Percentiles rank a stretch among this genome's conserved stretches.
These are phyloP conservation scores for Rhodotorula sp. DNA, from an alignment of 1,284 basidiomycete species.

Conservation along the genomic window DNA sequence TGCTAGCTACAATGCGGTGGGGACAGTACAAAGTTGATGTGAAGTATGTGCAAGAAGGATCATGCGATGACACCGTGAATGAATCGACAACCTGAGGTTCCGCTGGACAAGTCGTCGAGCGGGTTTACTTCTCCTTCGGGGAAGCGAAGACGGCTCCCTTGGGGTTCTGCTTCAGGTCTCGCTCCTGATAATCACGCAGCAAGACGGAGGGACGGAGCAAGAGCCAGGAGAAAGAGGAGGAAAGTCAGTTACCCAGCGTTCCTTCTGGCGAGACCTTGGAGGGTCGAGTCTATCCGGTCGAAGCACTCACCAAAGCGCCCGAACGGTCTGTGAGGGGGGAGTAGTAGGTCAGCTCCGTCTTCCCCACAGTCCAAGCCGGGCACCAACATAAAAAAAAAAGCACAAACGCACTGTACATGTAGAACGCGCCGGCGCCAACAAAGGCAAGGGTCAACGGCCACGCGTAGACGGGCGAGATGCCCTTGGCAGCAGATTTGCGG, in stretches of 20 bases:
- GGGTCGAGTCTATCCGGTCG: not conserved
- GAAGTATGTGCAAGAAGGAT: not conserved
- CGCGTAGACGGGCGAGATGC: not conserved
- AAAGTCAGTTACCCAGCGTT: not conserved
- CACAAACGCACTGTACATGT: not conserved
- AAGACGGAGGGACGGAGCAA: not conserved
- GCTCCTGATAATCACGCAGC: not conserved
- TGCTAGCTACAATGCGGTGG: not conserved
- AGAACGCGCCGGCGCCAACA: not conserved
- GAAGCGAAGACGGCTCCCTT: not conserved
- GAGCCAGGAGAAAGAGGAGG: not conserved
- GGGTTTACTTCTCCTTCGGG: not conserved
- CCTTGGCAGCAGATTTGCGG: not conserved
- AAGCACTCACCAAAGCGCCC: not conserved
- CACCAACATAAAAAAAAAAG: too few species aligned
- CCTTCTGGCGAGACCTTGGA: too few species aligned
- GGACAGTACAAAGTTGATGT: not conserved
- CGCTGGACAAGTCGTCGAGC: not conserved
- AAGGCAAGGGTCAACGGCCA: not conserved
- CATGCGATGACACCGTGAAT: too few species aligned
- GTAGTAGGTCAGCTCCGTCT: too few species aligned
- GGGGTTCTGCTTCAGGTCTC: not conserved
- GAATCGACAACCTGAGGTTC: too few species aligned
- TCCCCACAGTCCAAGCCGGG: too few species aligned
- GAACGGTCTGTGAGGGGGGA: not conserved